Percentiles rank a stretch among this genome's conserved stretches.
These are phyloP conservation scores for Globisporangium cylindrosporum DNA, from an alignment of 352 stramenopile genomes.

Conservation along the genomic window DNA sequence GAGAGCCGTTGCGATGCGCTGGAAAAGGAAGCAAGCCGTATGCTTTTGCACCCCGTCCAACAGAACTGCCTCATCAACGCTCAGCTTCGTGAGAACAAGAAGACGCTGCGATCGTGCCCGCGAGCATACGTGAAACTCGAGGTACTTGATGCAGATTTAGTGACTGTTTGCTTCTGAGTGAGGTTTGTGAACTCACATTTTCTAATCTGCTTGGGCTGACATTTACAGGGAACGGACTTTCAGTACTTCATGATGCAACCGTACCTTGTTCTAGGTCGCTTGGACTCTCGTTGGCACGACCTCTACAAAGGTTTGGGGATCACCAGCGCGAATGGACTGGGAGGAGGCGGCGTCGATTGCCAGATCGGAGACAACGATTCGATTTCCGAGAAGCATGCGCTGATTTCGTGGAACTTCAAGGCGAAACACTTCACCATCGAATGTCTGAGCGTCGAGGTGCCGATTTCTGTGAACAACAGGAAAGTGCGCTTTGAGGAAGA, in stretches of 20 bases:
- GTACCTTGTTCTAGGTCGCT: slow-evolving; percentile 59
- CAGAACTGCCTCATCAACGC: slow-evolving; percentile 46
- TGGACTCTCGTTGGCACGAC: slow-evolving; percentile 45
- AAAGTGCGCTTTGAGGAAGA: slow-evolving; percentile 45
- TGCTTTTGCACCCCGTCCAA: slow-evolving; percentile 43
- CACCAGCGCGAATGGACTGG: slow-evolving; percentile 39
- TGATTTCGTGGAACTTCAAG: slow-evolving; percentile 62
- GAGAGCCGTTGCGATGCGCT: slow-evolving; percentile 16
- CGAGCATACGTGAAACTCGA: slow-evolving; percentile 75
- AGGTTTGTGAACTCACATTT: not conserved
- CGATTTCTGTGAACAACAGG: slow-evolving; percentile 69
- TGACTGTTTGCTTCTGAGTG: not conserved
- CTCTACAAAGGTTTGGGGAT: slow-evolving; percentile 63
- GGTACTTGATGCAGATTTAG: slow-evolving; percentile 26
- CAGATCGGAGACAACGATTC: slow-evolving; percentile 66
- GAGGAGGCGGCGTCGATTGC: slow-evolving; percentile 55
- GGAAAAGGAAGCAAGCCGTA: slow-evolving; percentile 34
- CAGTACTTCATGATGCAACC: slow-evolving; percentile 72
- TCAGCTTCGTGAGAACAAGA: slow-evolving; percentile 33
- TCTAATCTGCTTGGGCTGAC: slow-evolving; percentile 3
- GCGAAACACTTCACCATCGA: slow-evolving; percentile 57
- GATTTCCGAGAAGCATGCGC: slow-evolving; percentile 55
- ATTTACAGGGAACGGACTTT: slow-evolving; percentile 41
- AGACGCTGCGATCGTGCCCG: slow-evolving; percentile 23
- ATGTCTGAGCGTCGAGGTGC: slow-evolving; percentile 50